Evolutionary conservation across 2,329 filamentous ascomycete genomes (phyloP), one percentile per base, ranked within the genome.

Genomic region (Bipolaris victoriae): DNA sequence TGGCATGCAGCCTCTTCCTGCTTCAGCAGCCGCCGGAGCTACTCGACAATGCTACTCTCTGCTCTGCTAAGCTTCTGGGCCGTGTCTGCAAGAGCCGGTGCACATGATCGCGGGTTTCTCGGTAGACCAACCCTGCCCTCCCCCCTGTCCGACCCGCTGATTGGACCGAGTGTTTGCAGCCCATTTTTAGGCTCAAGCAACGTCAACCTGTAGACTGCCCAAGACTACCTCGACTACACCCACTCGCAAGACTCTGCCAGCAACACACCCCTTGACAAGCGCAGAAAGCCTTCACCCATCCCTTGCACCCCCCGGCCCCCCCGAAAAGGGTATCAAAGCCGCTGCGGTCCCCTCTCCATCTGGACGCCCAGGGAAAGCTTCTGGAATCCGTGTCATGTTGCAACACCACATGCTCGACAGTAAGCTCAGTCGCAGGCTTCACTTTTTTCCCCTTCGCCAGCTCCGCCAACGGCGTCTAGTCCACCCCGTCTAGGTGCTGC

Each of bases 101-200:
- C 72, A 74, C 68, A 70, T 75, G 71, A 71, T 63, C 57, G 60
- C 52, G 58, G 55, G 51, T 51, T 48, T 50, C 54, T 62, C 63
- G 61, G 66, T 54, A 56, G 46, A 15, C 24, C 45, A 69, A 61
- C 69, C 70, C 58, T 68, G 72, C 62, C 64, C 56, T 7, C 52
- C 71, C 63, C 73, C 73, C 68, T 61, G 73, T 66, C 63, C 31
- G n/a, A 48, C 64, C 56, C 57, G 55, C 56, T 75, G 66, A 76
- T 77, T 76, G 74, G 73, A 62, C 65, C 48, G 63, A 56, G 43
- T 62, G 54, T 67, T 64, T 69, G 58, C 50, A 57, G 68, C 70
- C 68, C 70, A 73, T 73, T 68, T 73, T 72, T 76, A 73, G 72
- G 62, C 65, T 62, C 69, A 69, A 72, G 58, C 68, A 73, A 74